These are phyloP conservation scores for Backusella circina DNA, from an alignment of 192 early-diverging fungal genomes.

Conservation along the genomic window DNA sequence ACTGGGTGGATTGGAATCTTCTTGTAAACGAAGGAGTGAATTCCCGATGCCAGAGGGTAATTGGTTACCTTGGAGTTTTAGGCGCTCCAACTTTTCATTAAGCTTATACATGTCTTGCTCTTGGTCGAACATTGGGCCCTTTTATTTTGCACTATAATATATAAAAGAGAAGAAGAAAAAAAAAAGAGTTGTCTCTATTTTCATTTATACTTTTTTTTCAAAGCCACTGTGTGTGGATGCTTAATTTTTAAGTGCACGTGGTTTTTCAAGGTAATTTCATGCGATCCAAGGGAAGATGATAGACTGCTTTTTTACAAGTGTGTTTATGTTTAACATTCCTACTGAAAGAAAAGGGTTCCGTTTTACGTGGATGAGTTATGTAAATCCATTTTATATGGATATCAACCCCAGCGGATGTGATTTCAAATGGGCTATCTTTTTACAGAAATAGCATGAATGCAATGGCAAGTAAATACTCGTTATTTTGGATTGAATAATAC, in stretches of 20 bases:
- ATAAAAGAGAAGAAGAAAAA: background rate
- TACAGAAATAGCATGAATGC: too few relatives aligned
- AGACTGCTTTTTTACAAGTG: too few relatives aligned
- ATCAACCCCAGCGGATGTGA: too few relatives aligned
- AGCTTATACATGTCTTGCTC: constrained; percentile 1
- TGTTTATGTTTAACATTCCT: too few relatives aligned
- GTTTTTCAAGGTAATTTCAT: background rate
- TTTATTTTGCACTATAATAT: background rate
- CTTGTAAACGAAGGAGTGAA: background rate
- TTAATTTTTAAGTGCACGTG: background rate
- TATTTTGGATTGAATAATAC: too few relatives aligned
- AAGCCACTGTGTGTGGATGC: background rate
- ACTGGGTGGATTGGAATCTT: constrained; percentile 24
- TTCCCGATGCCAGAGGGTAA: constrained; percentile 20
- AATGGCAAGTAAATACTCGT: too few relatives aligned
- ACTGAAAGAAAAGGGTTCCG: too few relatives aligned
- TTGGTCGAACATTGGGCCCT: background rate
- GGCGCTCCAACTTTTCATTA: background rate
- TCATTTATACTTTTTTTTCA: background rate
- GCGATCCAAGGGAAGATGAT: too few relatives aligned
- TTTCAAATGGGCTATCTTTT: too few relatives aligned
- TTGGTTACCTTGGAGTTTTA: background rate
- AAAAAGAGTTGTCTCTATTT: background rate
- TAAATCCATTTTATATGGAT: too few relatives aligned
- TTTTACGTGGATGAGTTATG: too few relatives aligned